These are phyloP conservation scores for Zygosaccharomyces sapae DNA, from an alignment of 1,139 yeast species.

Conservation along the genomic window DNA sequence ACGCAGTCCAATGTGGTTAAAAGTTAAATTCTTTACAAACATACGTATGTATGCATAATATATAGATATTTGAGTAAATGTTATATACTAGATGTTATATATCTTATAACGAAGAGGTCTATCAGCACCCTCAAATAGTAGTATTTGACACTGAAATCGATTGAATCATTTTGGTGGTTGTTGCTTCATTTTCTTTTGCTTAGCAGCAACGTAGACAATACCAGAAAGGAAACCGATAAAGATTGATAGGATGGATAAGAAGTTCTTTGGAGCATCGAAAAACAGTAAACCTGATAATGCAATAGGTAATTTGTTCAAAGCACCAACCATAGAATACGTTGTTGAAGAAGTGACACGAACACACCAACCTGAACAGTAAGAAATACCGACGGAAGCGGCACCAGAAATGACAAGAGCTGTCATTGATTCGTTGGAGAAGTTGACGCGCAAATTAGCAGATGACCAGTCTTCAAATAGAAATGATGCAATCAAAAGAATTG, in stretches of 20 bases:
- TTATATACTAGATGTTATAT: neutral
- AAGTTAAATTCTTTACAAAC: neutral
- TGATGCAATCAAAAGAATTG: constrained; percentile 74
- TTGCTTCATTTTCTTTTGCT: constrained; percentile 58
- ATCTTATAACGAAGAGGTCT: neutral
- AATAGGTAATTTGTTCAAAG: constrained; percentile 94
- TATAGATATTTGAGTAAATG: neutral
- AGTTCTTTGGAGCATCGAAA: constrained; percentile 92
- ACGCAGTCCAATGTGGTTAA: neutral
- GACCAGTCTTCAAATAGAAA: constrained; percentile 90
- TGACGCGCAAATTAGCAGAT: constrained; percentile 60
- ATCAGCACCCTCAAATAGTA: constrained; percentile 1
- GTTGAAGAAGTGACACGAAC: constrained; percentile 98
- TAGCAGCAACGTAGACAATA: constrained; percentile 88
- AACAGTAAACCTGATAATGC: constrained; percentile 91
- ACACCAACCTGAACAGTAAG: constrained; percentile 99
- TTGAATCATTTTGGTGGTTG: constrained; percentile 9
- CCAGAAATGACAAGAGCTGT: constrained; percentile 92
- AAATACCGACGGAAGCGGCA: constrained; percentile 89
- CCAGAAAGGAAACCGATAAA: constrained; percentile 92
- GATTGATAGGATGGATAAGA: constrained; percentile 85
- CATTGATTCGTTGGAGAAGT: constrained; percentile 71
- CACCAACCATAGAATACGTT: constrained; percentile 98
- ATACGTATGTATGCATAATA: neutral
- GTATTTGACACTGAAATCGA: neutral